Conservation (phyloP, 202 grass and related monocot species). For the Zizania palustris region DNA sequence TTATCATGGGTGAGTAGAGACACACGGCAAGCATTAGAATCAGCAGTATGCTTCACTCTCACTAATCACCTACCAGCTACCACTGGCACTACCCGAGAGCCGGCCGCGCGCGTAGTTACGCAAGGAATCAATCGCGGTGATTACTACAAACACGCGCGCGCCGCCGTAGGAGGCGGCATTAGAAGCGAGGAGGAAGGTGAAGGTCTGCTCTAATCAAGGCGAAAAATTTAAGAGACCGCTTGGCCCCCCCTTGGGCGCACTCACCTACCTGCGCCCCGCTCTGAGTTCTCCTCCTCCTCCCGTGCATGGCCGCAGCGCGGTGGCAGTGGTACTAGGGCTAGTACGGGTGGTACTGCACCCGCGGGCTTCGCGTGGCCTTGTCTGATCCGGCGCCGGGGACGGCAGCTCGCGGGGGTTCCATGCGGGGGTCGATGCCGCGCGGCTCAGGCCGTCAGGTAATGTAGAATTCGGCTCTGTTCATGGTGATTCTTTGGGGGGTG, state of each 20-base stretch:
- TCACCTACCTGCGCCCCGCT: conserved; percentile 11
- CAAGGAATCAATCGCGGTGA: conserved; percentile 47
- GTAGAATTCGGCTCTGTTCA: background rate
- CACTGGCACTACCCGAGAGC: background rate
- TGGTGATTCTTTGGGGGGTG: background rate
- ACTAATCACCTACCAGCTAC: background rate
- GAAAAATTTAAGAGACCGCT: conserved; percentile 43
- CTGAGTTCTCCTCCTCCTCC: background rate
- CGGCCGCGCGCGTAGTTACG: conserved; percentile 15
- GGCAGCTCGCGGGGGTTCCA: background rate
- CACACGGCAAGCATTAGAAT: background rate
- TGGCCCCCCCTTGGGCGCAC: background rate
- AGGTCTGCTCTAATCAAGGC: conserved; percentile 28
- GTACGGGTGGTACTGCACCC: background rate
- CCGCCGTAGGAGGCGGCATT: conserved; percentile 20
- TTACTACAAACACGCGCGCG: background rate
- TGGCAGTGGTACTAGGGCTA: background rate
- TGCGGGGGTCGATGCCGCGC: background rate
- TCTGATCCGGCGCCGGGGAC: background rate
- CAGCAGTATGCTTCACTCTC: conserved; percentile 6
- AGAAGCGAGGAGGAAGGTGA: background rate
- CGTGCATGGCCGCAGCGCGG: background rate
- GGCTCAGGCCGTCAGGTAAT: conserved; percentile 38
- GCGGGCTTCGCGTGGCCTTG: conserved; percentile 26
- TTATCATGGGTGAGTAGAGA: background rate